A percentile compares a stretch with the other conserved stretches of the same genome.
phyloP scores from a whole-genome alignment of 1,284 basidiomycete species.

The Taiwanofungus camphoratus region DNA sequence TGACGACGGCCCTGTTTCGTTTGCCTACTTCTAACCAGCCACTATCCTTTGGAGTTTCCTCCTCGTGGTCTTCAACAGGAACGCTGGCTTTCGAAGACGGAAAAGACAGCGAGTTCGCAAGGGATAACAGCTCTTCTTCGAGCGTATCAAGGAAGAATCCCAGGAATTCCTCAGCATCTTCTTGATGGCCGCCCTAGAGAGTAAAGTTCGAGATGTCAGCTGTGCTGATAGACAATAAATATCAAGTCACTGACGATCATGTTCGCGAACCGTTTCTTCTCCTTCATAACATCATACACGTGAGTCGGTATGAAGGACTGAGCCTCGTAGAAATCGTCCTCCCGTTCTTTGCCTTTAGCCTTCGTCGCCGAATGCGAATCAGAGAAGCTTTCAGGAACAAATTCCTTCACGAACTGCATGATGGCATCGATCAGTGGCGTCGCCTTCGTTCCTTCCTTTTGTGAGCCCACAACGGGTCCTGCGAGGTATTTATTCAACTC shows the following conservation, averaged over 20 bases:
- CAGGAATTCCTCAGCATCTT: conserved; percentile 98
- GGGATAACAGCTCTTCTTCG: conserved; percentile 84
- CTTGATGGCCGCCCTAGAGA: conserved; percentile 82
- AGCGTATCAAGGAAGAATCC: conserved; percentile 95
- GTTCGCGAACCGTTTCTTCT: conserved; percentile 89
- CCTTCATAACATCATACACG: conserved; percentile 95
- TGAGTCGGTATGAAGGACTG: conserved; percentile 84
- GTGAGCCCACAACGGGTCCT: conserved; percentile 25
- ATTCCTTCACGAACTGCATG: conserved; percentile 80
- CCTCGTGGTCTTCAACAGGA: conserved; percentile 38
- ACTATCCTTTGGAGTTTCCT: conserved; percentile 41
- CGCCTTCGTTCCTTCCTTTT: conserved; percentile 37
- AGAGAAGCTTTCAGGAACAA: conserved; percentile 39
- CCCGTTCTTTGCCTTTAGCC: conserved; percentile 33
- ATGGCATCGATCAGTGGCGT: conserved; percentile 84
- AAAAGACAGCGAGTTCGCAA: conserved; percentile 48
- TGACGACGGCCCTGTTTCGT: conserved; percentile 81
- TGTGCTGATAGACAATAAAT: not conserved
- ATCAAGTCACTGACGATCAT: conserved; percentile 66
- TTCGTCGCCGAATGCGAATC: conserved; percentile 29
- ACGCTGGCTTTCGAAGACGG: conserved; percentile 26
- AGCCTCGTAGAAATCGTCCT: conserved; percentile 36
- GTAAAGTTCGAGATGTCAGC: conserved; percentile 2
- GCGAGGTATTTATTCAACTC: conserved; percentile 58
- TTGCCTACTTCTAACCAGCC: conserved; percentile 94